Base-by-base conservation (phyloP, 176 grass and related monocot species). In the Aegilops bicornis region DNA sequence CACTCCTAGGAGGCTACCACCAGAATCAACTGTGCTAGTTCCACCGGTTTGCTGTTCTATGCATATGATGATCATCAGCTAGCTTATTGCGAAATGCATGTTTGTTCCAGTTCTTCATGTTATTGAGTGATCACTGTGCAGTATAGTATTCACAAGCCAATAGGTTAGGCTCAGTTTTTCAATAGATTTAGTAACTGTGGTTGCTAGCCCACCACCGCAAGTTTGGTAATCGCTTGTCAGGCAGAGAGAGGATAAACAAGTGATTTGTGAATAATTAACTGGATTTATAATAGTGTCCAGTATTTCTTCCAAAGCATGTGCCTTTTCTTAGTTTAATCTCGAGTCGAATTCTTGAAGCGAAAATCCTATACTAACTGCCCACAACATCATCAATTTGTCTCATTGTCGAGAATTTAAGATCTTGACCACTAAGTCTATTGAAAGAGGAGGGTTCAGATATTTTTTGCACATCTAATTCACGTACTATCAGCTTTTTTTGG, bases 261-360 rank as follows among this genome's bases (percentile, higher is more conserved):
- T 76, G 56, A 63, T 72, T 29, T 84, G 10, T 10, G 52, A 72
- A 81, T 89, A 87, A 75, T 89, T 71, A 54, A 90, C 63, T 80
- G 32, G 42, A 85, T 88, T 43, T 80, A 78, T 81, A 87, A 97
- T 27, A 27, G 27, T 27, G 27, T 92, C 88, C 80, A 83, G 74
- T 84, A 71, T 91, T 89, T 79, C 54, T 89, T 43, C 81, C 88
- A 60, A 81, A 80, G 79, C 82, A 69, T 89, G 60, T 83, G 70
- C 33, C 78, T 54, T 73, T 59, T 81, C 66, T 13, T 94, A 83
- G 54, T 86, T 91, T 93, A 89, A 65, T 59, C 82, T 2, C 2
- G 23, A 48, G 52, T 83, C 36, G 43, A 78, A 11, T 75, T 81
- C 81, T 86, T 50, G 81, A 79, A 76, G 36, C 64, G 80, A 77